Evolutionary conservation across 345 rosid genomes (phyloP), one percentile per base, ranked within the genome.

Genomic region (Lumnitzera littorea): DNA sequence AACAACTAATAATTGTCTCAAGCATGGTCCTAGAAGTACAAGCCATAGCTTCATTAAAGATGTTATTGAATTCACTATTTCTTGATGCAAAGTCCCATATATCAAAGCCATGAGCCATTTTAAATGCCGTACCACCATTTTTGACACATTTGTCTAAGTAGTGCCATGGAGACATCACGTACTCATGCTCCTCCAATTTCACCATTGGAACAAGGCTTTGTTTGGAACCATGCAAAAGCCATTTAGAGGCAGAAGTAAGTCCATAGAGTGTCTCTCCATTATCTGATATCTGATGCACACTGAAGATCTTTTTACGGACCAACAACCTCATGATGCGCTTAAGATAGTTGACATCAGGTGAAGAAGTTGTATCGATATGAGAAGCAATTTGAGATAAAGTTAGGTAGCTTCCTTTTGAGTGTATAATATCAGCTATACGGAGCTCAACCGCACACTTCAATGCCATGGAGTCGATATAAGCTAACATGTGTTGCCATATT

Each of bases 401-500:
- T 48, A 71, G 36, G 0, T 64, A 63, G 49, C 50, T 36, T 5
- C 58, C 72, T 13, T 66, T 60, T 0, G 68, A 70, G 43, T 57
- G 57, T 9, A 79, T 73, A 9, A 73, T 70, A 6, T 74, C 71
- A 10, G 82, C 55, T 41, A 74, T 36, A 2, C 58, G 15, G 11
- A 78, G 77, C 69, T 74, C 75, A 5, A 77, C 63, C 9, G 69
- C 67, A 62, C 66, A 66, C 17, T 62, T 77, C 55, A 74, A 49
- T 0, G 53, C 74, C 67, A 78, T 64, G 3, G 77, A 66, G 36
- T 69, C 73, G 3, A 57, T 68, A 3, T 60, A 66, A 3, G 62
- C 70, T 17, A 68, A 51, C 65, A 63, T 51, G 27, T 25, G 53
- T 20, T 52, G 49, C 68, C 66, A 70, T 48, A 70, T 48, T 15